phyloP scores from a whole-genome alignment of 169 alveolate species.

The Perkinsus olseni region DNA sequence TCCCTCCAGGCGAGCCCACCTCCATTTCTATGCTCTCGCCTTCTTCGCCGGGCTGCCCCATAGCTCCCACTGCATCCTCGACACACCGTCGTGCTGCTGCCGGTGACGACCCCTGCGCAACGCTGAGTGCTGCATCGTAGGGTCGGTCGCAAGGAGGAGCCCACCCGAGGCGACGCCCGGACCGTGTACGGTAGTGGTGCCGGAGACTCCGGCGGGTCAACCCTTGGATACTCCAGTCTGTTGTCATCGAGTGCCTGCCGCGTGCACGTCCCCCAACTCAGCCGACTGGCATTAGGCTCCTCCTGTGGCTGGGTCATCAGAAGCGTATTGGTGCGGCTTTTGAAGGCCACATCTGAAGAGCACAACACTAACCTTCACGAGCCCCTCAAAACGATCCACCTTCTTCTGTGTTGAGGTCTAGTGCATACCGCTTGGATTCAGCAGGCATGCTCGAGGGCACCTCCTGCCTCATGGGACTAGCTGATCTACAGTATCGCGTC shows the following conservation, averaged over 20 bases:
- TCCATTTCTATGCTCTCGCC: background rate
- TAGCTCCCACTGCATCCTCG: background rate
- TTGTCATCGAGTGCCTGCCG: background rate
- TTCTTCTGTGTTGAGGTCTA: background rate
- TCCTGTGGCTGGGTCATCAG: background rate
- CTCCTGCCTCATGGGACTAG: background rate
- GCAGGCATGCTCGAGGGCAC: background rate
- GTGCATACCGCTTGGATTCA: background rate
- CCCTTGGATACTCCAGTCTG: background rate
- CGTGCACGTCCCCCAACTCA: background rate
- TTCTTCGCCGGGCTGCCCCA: background rate
- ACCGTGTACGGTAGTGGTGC: background rate
- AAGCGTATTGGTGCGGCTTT: background rate
- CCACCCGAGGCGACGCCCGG: background rate
- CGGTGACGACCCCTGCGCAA: background rate
- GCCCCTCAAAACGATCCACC: background rate
- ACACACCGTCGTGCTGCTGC: background rate
- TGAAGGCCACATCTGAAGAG: background rate
- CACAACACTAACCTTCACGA: background rate
- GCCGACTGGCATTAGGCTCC: background rate
- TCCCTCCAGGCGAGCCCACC: background rate
- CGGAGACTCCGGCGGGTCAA: background rate
- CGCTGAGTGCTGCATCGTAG: background rate
- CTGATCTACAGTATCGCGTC: background rate
- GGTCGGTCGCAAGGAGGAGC: background rate